phyloP scores from a whole-genome alignment of 139 green algal species.

The Spirogloea muscicola region DNA sequence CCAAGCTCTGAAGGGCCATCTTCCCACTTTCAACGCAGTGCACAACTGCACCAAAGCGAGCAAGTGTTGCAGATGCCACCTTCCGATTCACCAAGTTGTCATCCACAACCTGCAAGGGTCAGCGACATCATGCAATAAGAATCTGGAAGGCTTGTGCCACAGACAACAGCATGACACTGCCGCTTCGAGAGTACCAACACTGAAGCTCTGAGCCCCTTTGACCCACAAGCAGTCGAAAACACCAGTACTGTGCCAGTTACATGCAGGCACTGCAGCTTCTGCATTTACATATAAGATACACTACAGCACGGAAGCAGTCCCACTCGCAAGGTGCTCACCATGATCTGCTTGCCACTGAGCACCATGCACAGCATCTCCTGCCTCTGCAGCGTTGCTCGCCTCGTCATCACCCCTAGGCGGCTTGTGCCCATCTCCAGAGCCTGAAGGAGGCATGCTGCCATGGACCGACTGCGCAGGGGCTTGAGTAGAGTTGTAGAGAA shows the following conservation, averaged over 20 bases:
- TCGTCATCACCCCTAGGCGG: background rate
- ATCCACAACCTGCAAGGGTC: conserved; percentile 23
- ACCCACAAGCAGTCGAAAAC: too few species aligned
- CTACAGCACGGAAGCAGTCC: too few species aligned
- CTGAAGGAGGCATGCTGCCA: conserved; percentile 5
- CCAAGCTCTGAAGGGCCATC: background rate
- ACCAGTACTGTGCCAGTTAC: too few species aligned
- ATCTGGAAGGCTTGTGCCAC: too few species aligned
- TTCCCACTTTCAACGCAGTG: conserved; percentile 5
- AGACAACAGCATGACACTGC: too few species aligned
- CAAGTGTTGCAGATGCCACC: conserved; percentile 9
- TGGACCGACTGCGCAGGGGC: background rate
- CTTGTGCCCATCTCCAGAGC: background rate
- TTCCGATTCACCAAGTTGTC: conserved; percentile 31
- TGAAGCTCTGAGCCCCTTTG: too few species aligned
- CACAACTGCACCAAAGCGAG: conserved; percentile 10
- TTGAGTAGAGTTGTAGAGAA: conserved; percentile 9
- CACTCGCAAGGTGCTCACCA: too few species aligned
- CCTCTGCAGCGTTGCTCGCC: background rate
- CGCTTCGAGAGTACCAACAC: too few species aligned
- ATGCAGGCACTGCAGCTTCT: too few species aligned
- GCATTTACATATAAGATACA: too few species aligned
- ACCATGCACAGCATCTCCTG: conserved; percentile 3
- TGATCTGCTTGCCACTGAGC: conserved; percentile 6
- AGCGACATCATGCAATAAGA: too few species aligned